Evolutionary conservation across 2,329 filamentous ascomycete genomes (phyloP).

Genomic region (Nothomitra cinnamomea): DNA sequence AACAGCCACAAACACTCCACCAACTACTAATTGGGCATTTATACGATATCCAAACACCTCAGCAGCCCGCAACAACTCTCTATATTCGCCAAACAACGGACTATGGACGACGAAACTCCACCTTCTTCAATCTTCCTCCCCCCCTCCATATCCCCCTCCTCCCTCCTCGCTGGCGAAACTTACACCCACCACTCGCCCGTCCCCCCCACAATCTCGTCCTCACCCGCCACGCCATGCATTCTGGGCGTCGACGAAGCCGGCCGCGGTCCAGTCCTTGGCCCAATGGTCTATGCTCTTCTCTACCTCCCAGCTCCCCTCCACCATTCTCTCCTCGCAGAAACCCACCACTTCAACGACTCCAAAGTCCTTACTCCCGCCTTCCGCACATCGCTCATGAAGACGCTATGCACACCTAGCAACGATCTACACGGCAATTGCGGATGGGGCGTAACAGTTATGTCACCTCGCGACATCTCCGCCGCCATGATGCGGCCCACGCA

Average conservation of each 20-base stretch:
- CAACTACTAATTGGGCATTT: too few relatives aligned
- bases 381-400: conserved; percentile 53
- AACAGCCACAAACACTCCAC: too few relatives aligned
- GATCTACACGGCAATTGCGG: conserved; percentile 50
- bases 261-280: conserved; percentile 75
- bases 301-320: conserved; percentile 50
- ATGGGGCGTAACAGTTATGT: conserved; percentile 69
- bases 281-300: conserved; percentile 53
- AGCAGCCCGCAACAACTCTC: too few relatives aligned
- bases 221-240: conserved; percentile 43
- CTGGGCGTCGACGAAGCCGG: conserved; percentile 90
- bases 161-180: conserved; percentile 45
- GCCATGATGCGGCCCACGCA: conserved; percentile 52
- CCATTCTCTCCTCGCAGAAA: conserved; percentile 56
- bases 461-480: conserved; percentile 65
- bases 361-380: conserved; percentile 75
- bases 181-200: conserved; percentile 57
- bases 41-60: too few relatives aligned
- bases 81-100: conserved; percentile 9
- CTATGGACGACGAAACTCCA: conserved; percentile 20
- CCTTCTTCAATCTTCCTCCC: conserved; percentile 37
- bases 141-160: conserved; percentile 44
- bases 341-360: conserved; percentile 85
- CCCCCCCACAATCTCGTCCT: conserved; percentile 39
- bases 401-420: conserved; percentile 48